Conservation (phyloP, 2,329 filamentous ascomycete genomes). For the Cephalotrichum gorgonifer region DNA sequence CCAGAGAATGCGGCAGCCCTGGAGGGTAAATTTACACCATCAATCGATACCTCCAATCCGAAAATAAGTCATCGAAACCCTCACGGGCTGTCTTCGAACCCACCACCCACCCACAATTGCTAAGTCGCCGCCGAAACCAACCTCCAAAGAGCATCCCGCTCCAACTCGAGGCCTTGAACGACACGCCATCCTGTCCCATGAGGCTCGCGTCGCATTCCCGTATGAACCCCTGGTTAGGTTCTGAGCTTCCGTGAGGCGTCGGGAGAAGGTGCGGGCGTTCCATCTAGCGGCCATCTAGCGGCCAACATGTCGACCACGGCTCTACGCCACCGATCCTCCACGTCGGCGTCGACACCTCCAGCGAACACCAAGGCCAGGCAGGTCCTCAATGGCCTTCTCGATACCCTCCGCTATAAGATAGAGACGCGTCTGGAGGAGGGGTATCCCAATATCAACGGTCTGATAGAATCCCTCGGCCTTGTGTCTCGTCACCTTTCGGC, state of each 20-base stretch:
- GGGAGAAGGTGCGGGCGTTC: neutral
- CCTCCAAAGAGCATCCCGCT: neutral
- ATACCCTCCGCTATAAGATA: constrained; percentile 26
- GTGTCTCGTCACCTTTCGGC: constrained; percentile 54
- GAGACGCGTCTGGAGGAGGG: constrained; percentile 22
- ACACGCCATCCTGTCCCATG: neutral
- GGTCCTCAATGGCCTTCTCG: constrained; percentile 44
- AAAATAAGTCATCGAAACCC: neutral
- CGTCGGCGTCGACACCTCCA: constrained; percentile 45
- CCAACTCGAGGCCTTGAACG: neutral
- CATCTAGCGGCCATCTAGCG: neutral
- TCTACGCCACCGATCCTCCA: constrained; percentile 54
- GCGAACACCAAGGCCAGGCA: constrained; percentile 50
- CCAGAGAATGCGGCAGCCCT: neutral
- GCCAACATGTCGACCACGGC: constrained; percentile 39
- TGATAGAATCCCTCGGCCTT: constrained; percentile 48
- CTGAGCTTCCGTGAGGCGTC: neutral
- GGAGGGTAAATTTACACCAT: neutral
- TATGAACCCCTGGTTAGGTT: neutral
- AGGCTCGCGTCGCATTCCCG: neutral
- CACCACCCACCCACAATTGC: neutral
- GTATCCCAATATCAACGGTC: constrained; percentile 36
- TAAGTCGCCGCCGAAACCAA: neutral
- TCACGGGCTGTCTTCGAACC: neutral
- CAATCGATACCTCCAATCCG: neutral